Evolutionary conservation across 2,329 filamentous ascomycete genomes (phyloP).

Genomic region (Seiridium cupressi): DNA sequence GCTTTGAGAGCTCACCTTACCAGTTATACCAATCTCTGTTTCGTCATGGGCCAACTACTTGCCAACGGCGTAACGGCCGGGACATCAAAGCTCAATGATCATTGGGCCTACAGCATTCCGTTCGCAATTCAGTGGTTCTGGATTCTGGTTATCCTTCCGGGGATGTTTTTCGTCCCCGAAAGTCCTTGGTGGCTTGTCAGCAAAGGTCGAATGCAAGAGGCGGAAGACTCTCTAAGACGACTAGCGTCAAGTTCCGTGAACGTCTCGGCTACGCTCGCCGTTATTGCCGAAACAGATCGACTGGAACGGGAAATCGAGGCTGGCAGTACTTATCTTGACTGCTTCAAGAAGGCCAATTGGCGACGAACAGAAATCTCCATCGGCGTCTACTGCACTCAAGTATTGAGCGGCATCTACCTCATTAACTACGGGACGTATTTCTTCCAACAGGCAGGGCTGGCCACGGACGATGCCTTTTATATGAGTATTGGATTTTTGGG

Average conservation of each 20-base stretch:
- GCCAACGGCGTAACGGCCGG: slow-evolving; percentile 46
- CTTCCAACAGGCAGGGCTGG: slow-evolving; percentile 56
- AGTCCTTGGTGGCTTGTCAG: slow-evolving; percentile 51
- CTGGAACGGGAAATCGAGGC: slow-evolving; percentile 50
- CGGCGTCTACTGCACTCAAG: slow-evolving; percentile 65
- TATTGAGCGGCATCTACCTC: slow-evolving; percentile 62
- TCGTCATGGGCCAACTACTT: slow-evolving; percentile 60
- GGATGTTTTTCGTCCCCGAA: slow-evolving; percentile 45
- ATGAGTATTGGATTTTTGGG: slow-evolving; percentile 51
- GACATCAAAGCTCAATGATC: slow-evolving; percentile 34
- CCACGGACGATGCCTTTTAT: slow-evolving; percentile 46
- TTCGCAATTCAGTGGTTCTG: slow-evolving; percentile 52
- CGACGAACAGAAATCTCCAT: slow-evolving; percentile 55
- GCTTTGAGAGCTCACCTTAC: slow-evolving; percentile 57
- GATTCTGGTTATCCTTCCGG: slow-evolving; percentile 42
- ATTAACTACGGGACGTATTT: slow-evolving; percentile 64
- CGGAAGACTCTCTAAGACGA: slow-evolving; percentile 34
- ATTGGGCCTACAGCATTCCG: slow-evolving; percentile 50
- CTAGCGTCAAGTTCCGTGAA: slow-evolving; percentile 47
- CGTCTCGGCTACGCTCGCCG: slow-evolving; percentile 46
- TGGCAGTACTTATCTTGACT: slow-evolving; percentile 49
- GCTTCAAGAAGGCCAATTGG: slow-evolving; percentile 45
- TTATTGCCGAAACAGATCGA: slow-evolving; percentile 57
- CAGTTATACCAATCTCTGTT: slow-evolving; percentile 60
- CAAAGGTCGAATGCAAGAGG: slow-evolving; percentile 37